Base-by-base conservation (phyloP, 148 eudicot species). In the Nyssa sinensis region DNA sequence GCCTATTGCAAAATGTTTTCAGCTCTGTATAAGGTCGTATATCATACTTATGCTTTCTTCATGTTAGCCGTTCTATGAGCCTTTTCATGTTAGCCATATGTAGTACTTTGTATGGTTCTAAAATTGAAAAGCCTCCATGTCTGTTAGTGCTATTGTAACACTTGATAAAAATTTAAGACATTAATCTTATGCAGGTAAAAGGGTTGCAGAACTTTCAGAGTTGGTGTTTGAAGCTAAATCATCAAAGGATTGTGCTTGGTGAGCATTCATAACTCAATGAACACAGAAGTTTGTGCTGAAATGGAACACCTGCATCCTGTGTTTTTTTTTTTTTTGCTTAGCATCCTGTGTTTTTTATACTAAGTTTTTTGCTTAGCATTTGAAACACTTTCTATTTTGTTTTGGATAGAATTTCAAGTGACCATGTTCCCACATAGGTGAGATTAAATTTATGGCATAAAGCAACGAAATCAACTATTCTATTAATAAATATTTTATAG, bases 191-290 rank as follows among this genome's bases (percentile, higher is more conserved):
- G 75, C 88, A 87, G 95, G 77, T 79, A 87, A 86, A 79, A 87
- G 89, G 65, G 84, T 87, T 73, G 72, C 81, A 32, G 86, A 85
- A 75, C 85, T 92, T 62, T 71, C 85, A 29, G 92, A 85, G 41
- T 84, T 95, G 88, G 75, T 80, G 49, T 95, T 82, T 81, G 98
- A 95, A 86, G 98, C 96, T 75, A 81, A 74, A 82, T 95, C 98
- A 60, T 75, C 82, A 0, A 92, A 82, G 75, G 98, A 95, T 77
- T 71, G 57, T 71, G 97, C 92, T 78, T 95, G 98, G 98, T 95
- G 67, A 90, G 93, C 25, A n/a, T n/a, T n/a, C n/a, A n/a, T n/a
- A n/a, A n/a, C n/a, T n/a, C n/a, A n/a, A n/a, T n/a, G n/a, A n/a
- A 39, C 9, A 6, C 7, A 39, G 1, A 39, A 39, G 11, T 69